Conservation (phyloP, 2,329 filamentous ascomycete species). For the Stachybotrys chartarum region DNA sequence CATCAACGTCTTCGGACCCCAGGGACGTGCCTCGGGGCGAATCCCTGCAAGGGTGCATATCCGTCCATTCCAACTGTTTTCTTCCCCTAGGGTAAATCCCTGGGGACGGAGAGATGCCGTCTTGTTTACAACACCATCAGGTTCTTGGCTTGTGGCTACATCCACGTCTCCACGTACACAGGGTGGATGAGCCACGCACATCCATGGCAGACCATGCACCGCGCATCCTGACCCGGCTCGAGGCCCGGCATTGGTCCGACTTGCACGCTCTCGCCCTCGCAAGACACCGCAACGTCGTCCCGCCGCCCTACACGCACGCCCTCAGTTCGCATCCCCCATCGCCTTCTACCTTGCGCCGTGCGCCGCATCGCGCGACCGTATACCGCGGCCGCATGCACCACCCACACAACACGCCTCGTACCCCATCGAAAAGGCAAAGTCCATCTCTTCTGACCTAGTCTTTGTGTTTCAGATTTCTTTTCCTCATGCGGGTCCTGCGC, state of each 20-base stretch:
- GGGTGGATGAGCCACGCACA: neutral
- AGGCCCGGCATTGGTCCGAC: neutral
- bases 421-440: neutral
- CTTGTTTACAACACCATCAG: neutral
- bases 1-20: neutral
- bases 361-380: neutral
- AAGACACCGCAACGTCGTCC: neutral
- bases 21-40: neutral
- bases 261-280: neutral
- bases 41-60: neutral
- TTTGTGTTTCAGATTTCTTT: slow-evolving; percentile 5
- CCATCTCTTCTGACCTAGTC: neutral
- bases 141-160: neutral
- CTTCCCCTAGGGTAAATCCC: too few species aligned
- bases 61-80: neutral
- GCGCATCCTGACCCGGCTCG: neutral
- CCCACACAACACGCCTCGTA: neutral
- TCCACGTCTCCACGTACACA: neutral
- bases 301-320: neutral
- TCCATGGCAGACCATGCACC: neutral
- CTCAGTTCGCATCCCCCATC: neutral
- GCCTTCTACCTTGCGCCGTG: neutral
- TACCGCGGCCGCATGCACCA: neutral
- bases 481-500: neutral
- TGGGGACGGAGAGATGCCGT: too few species aligned